Conservation (phyloP, 352 stramenopile species). For the Pythium sp. region DNA sequence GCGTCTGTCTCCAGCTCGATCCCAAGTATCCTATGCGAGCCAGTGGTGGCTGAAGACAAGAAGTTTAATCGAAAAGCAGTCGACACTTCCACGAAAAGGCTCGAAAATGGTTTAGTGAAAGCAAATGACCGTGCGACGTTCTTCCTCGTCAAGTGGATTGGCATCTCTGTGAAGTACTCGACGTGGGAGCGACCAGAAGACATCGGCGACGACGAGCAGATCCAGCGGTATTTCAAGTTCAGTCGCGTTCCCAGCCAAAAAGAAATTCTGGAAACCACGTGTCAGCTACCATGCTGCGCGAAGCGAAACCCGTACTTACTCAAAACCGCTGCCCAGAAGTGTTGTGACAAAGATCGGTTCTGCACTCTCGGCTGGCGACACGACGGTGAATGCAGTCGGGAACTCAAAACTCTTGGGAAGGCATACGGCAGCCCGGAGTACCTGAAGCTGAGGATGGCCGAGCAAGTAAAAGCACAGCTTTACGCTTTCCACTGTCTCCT, state of each 20-base stretch:
- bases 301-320: conserved; percentile 70
- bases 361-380: conserved; percentile 78
- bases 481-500: conserved; percentile 87
- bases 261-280: conserved; percentile 80
- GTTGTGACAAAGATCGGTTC: conserved; percentile 81
- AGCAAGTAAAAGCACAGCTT: conserved; percentile 86
- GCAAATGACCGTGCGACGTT: conserved; percentile 60
- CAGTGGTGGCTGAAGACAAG: conserved; percentile 41
- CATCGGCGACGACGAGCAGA: conserved; percentile 87
- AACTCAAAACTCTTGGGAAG: conserved; percentile 66
- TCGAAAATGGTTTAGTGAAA: conserved; percentile 6
- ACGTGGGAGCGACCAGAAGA: conserved; percentile 88
- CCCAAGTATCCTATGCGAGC: conserved; percentile 52
- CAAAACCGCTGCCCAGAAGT: conserved; percentile 39
- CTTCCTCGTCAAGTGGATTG: conserved; percentile 88
- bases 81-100: conserved; percentile 18
- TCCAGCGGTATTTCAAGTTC: conserved; percentile 89
- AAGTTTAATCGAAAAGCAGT: conserved; percentile 70
- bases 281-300: conserved; percentile 81
- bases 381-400: conserved; percentile 73
- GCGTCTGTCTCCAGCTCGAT: conserved; percentile 19
- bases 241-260: conserved; percentile 79
- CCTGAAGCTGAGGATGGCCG: conserved; percentile 68
- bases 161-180: conserved; percentile 80
- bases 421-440: conserved; percentile 68